Evolutionary conservation across 345 rosid species (phyloP).

Genomic region (Cardiospermum halicacabum): DNA sequence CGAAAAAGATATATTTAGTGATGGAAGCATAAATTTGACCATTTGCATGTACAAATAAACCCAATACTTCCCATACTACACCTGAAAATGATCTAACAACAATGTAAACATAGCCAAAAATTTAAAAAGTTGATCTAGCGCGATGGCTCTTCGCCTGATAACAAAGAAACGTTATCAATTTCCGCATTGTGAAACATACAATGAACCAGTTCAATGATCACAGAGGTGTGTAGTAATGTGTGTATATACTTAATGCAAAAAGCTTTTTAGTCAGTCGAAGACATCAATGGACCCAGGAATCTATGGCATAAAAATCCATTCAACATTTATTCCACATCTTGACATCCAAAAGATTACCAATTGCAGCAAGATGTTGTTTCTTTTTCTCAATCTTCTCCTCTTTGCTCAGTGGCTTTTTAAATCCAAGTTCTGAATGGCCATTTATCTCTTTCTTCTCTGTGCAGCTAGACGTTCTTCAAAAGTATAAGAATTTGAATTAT

Average conservation of each 20-base stretch:
- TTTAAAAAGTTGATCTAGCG: constrained; percentile 96
- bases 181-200: background rate
- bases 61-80: constrained; percentile 17
- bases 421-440: too few relatives aligned
- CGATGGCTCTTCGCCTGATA: constrained; percentile 95
- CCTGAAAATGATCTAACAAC: constrained; percentile 99
- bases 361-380: too few relatives aligned
- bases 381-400: too few relatives aligned
- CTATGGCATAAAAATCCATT: background rate
- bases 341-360: background rate
- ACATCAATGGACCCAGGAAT: background rate
- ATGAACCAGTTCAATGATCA: background rate
- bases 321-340: background rate
- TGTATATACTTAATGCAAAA: background rate
- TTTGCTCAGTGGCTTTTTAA: too few relatives aligned
- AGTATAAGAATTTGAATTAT: too few relatives aligned
- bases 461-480: too few relatives aligned
- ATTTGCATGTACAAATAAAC: constrained; percentile 3
- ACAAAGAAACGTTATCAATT: background rate
- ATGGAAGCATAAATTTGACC: constrained; percentile 15
- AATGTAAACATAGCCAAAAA: constrained; percentile 97
- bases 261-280: background rate
- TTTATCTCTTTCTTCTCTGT: too few relatives aligned
- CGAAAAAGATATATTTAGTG: too few relatives aligned
- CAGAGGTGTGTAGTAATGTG: background rate